Evolutionary conservation across 257 asterid genomes (phyloP).

Genomic region (Nemophila menziesii): DNA sequence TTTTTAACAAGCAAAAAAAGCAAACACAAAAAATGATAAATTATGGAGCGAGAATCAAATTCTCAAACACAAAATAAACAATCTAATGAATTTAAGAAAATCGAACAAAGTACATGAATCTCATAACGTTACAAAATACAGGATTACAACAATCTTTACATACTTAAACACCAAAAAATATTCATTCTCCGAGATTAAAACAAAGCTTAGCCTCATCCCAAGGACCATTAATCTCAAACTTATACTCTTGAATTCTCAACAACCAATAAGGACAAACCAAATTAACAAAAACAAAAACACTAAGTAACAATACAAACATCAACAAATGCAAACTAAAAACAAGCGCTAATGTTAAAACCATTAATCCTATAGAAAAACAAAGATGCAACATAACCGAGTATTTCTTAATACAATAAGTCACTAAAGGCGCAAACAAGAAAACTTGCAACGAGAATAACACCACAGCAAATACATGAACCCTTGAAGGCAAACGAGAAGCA

Average conservation of each 20-base stretch:
- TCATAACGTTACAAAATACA: too few relatives aligned
- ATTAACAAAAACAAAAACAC: slow-evolving; percentile 54
- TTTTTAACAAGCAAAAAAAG: too few relatives aligned
- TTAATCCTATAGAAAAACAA: slow-evolving; percentile 47
- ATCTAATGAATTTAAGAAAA: too few relatives aligned
- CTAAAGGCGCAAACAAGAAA: slow-evolving; percentile 78
- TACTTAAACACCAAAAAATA: too few relatives aligned
- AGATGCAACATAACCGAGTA: slow-evolving; percentile 57
- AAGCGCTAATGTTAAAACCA: slow-evolving; percentile 35
- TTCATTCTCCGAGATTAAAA: slow-evolving; percentile 49
- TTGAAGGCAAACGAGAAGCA: slow-evolving; percentile 83
- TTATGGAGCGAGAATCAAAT: too few relatives aligned
- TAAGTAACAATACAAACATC: slow-evolving; percentile 44
- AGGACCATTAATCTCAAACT: slow-evolving; percentile 92
- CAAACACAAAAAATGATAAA: too few relatives aligned
- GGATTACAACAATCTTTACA: too few relatives aligned
- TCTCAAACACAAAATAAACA: too few relatives aligned
- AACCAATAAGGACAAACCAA: slow-evolving; percentile 86
- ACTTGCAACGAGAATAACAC: slow-evolving; percentile 80
- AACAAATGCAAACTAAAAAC: slow-evolving; percentile 39
- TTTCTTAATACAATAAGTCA: slow-evolving; percentile 56
- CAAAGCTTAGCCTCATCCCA: slow-evolving; percentile 98
- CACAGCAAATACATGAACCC: slow-evolving; percentile 70
- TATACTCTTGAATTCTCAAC: slow-evolving; percentile 79
- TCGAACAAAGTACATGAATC: too few relatives aligned